Base-by-base conservation (phyloP, 148 eudicot species). In the Rheum nobile region DNA sequence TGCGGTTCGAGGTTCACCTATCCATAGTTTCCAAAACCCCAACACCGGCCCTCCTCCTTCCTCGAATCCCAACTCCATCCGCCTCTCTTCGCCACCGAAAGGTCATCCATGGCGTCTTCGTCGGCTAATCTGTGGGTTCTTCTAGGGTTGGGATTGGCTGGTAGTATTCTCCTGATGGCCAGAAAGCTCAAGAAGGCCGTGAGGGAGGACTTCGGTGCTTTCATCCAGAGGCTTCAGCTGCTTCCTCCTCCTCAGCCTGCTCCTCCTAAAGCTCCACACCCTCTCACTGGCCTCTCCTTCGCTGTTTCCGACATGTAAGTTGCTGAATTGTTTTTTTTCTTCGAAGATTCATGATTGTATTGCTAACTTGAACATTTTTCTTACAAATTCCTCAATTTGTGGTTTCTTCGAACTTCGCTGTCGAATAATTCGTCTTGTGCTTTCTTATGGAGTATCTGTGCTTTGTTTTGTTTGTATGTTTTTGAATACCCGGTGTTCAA, bases 201-300 rank as follows among this genome's bases (percentile, higher is more conserved):
- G 17, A 90, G 76, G 73, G 76, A 83, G 43, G 97, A 96, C 69
- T 90, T 96, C 67, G 97, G 97, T 0, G 96, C 96, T 0, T 96
- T 96, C 70, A 63, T 92, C 63, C 72, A 83, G 52, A 85, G 84
- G 68, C 80, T 96, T 32, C 77, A 87, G 83, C 81, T 96, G 10
- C 83, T 92, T 37, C 97, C 99, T 7, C 99, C 96, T 55, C 99
- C 99, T 79, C 97, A 88, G 79, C 99, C 99, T 48, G 81, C 92
- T 39, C 99, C 97, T 80, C 99, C 99, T 29, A 96, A 92, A 78
- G 99, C 99, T 70, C 99, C 95, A 37, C 87, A 90, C 34, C 96
- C 90, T 38, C 92, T 96, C 70, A 84, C 97, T 21, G 85, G 79
- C 39, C 88, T 92, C 77, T 46, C 92, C 54, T 96, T 96, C 59